Evolutionary conservation across 805 yeast species (phyloP), one percentile per base, ranked within the genome.

Genomic region (Zygotorulaspora sp.): DNA sequence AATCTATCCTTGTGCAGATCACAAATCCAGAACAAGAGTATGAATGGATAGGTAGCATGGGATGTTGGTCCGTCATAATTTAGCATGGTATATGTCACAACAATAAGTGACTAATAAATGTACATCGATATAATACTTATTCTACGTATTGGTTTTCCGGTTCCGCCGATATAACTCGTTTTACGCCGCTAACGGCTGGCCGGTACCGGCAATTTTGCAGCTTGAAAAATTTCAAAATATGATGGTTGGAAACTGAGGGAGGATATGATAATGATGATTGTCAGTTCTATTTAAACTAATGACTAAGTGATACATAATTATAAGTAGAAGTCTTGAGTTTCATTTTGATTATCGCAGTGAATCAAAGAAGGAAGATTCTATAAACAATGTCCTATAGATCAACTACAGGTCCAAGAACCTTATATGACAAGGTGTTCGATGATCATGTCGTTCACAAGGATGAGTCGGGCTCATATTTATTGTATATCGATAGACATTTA

Each of bases 401-500:
- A 8, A 39, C 61, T 28, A 41, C 48, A 17, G 58, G 63, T 35
- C 82, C 86, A 35, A 73, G 69, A 58, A 92, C 98, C 31, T 74
- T 92, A 44, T 92, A 92, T 67, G 99, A 92, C 67, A 92, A 92
- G 73, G 96, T 92, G 56, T 92, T 88, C 61, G 84, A 81, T 47
- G 97, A 84, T 74, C 97, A 92, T 61, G 69, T 90, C 41, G 98
- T 92, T 49, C 89, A 88, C 67, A 72, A 78, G 58, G 95, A 87
- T 52, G 90, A 85, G 37, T 77, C 86, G 23, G 95, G 94, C 18
- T 88, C 96, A 14, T 82, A 75, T 59, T 72, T 92, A 46, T 66
- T 92, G 44, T 92, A 86, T 66, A 90, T 92, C 43, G 99, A 92
- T 67, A 85, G 98, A 67, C 98, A 92, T 65, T 72, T 92, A 51